Evolutionary conservation across 768 basidiomycete species (phyloP).

Genomic region (Trametes cingulata): DNA sequence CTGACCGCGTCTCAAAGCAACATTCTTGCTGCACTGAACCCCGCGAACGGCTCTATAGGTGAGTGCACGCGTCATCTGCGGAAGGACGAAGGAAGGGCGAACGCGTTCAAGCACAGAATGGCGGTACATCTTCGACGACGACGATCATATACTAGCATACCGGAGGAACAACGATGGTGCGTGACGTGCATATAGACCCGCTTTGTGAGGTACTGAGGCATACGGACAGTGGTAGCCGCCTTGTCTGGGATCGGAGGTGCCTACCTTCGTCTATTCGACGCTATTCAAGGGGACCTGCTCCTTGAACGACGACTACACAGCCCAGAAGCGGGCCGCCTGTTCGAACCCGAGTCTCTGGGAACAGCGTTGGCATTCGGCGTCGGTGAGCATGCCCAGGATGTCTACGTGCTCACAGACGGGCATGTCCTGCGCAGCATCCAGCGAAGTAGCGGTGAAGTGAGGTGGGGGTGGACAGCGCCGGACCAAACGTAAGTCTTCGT

Average conservation of each 20-base stretch:
- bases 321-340: constrained; percentile 41
- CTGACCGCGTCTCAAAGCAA: constrained; percentile 71
- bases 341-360: constrained; percentile 58
- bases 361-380: constrained; percentile 49
- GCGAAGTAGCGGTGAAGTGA: constrained; percentile 48
- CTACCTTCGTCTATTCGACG: constrained; percentile 68
- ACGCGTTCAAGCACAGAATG: constrained; percentile 52
- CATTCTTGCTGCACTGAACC: constrained; percentile 73
- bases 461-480: constrained; percentile 74
- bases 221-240: constrained; percentile 56
- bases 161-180: constrained; percentile 57
- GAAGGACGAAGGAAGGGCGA: neutral
- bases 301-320: constrained; percentile 65
- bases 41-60: constrained; percentile 73
- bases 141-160: constrained; percentile 69
- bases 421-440: constrained; percentile 56
- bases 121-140: constrained; percentile 74
- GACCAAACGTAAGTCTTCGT: constrained; percentile 59
- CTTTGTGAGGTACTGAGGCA: too few species aligned
- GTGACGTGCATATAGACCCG: constrained; percentile 26
- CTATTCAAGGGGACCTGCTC: constrained; percentile 59
- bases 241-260: constrained; percentile 78
- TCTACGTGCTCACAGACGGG: constrained; percentile 63
- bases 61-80: constrained; percentile 26
- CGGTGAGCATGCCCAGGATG: constrained; percentile 33